Evolutionary conservation across 1,139 yeast genomes (phyloP).

Genomic region (Lodderomyces orthopsilosis): DNA sequence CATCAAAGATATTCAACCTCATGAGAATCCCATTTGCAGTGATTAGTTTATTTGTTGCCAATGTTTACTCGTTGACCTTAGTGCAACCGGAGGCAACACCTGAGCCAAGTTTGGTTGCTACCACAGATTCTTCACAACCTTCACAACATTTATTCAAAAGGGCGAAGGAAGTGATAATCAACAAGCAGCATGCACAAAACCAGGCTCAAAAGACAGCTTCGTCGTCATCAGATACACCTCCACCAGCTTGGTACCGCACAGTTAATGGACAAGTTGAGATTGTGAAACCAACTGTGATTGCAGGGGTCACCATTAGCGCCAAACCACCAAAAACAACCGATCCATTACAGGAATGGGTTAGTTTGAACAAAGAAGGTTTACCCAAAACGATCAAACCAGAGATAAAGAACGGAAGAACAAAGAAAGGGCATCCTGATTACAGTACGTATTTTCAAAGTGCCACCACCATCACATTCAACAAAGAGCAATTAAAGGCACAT

Average conservation of each 20-base stretch:
- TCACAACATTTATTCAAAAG: conserved; percentile 25
- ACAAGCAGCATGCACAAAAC: conserved; percentile 38
- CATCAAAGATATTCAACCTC: neutral
- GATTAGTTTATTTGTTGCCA: conserved; percentile 10
- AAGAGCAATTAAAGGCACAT: conserved; percentile 65
- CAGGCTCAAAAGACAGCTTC: conserved; percentile 18
- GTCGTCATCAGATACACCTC: conserved; percentile 19
- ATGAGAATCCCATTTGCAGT: conserved; percentile 13
- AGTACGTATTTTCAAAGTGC: conserved; percentile 76
- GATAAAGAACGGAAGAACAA: conserved; percentile 65
- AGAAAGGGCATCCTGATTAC: conserved; percentile 67
- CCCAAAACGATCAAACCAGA: conserved; percentile 79
- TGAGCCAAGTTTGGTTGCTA: conserved; percentile 9
- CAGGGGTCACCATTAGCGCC: conserved; percentile 76
- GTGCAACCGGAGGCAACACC: conserved; percentile 14
- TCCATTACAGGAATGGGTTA: conserved; percentile 79
- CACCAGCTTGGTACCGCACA: conserved; percentile 74
- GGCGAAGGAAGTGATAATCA: conserved; percentile 36
- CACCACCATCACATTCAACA: conserved; percentile 52
- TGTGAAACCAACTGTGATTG: conserved; percentile 78
- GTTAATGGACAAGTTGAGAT: conserved; percentile 55
- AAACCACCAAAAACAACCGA: conserved; percentile 66
- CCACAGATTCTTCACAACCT: conserved; percentile 4
- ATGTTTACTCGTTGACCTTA: conserved; percentile 12
- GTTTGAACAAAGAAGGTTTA: conserved; percentile 71